Evolutionary conservation across 768 basidiomycete species (phyloP), one percentile per base, ranked within the genome.

Genomic region (Termitomyces sp.): DNA sequence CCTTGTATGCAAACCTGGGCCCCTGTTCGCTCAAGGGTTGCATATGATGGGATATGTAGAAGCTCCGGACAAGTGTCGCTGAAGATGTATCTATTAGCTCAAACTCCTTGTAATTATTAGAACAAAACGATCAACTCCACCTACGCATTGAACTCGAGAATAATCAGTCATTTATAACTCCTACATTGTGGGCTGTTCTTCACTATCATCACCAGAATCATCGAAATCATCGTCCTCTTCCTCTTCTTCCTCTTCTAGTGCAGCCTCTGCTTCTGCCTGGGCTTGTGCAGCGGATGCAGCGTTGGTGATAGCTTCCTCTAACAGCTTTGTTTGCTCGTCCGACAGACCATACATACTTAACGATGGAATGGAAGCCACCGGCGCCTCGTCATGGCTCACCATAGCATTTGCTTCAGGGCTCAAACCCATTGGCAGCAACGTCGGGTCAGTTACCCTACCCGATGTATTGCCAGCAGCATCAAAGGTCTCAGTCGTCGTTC

Each of bases 261-360:
- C 87, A 3, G 88, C 88, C 62, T 91, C 88, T 0, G 88, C 89
- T 62, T 91, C 89, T 0, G 89, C 89, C 64, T 89, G 88, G 20
- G 87, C 85, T 62, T 89, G 88, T 1, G 89, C 89, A 33, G 86
- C 87, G 36, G 82, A 82, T 10, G 89, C 86, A 1, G 89, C 89
- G 64, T 79, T 87, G 27, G 86, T 85, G 49, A 91, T 89, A 0
- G 89, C 89, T 60, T 85, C 80, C 67, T 90, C 87, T 16, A 91
- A 74, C 61, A 87, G 69, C 58, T 78, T 81, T 4, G 86, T 79
- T 69, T 91, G 89, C 61, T 89, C 88, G 49, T 86, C 85, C 1
- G 88, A 89, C 42, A 91, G 74, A 33, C 88, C 88, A 53, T 87
- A 87, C 67, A 86, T 77, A 3, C 87, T 86, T 50, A 89, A 64